Conservation (phyloP, 1,139 yeast genomes). For the Hyphopichia khmerensis region DNA sequence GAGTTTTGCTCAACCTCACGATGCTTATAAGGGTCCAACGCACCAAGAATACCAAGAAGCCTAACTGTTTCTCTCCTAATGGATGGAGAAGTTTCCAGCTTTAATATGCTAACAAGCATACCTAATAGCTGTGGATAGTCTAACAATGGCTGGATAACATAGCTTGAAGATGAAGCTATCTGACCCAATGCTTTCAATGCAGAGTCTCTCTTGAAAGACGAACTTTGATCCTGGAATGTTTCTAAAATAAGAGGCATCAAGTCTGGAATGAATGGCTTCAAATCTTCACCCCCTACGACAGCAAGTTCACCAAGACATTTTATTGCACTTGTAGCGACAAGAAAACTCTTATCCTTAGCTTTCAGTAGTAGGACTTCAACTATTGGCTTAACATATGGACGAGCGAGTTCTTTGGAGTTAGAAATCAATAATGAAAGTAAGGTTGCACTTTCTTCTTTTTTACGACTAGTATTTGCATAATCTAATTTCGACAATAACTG, state of each 20-base stretch:
- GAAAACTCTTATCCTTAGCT: constrained; percentile 68
- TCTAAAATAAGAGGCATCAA: constrained; percentile 87
- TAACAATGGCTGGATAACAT: constrained; percentile 88
- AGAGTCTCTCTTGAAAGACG: constrained; percentile 82
- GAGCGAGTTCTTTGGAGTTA: constrained; percentile 75
- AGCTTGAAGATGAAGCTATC: constrained; percentile 86
- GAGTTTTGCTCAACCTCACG: constrained; percentile 83
- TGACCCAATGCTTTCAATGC: constrained; percentile 88
- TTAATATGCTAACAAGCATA: constrained; percentile 74
- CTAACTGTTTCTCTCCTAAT: constrained; percentile 86
- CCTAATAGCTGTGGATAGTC: constrained; percentile 90
- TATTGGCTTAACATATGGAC: constrained; percentile 89
- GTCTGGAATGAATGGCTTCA: constrained; percentile 67
- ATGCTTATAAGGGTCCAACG: constrained; percentile 93
- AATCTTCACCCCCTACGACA: constrained; percentile 83
- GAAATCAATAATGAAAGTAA: constrained; percentile 72
- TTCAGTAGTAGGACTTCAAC: constrained; percentile 79
- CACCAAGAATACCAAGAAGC: constrained; percentile 89
- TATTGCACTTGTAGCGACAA: constrained; percentile 85
- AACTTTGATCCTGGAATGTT: constrained; percentile 89
- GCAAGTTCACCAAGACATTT: constrained; percentile 89
- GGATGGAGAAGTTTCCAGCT: constrained; percentile 71
- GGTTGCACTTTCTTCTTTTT: constrained; percentile 84
- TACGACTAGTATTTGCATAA: constrained; percentile 71
- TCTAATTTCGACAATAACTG: constrained; percentile 84